phyloP scores from a whole-genome alignment of 2,329 filamentous ascomycete genomes.

The Ceratocystis smalleyi region DNA sequence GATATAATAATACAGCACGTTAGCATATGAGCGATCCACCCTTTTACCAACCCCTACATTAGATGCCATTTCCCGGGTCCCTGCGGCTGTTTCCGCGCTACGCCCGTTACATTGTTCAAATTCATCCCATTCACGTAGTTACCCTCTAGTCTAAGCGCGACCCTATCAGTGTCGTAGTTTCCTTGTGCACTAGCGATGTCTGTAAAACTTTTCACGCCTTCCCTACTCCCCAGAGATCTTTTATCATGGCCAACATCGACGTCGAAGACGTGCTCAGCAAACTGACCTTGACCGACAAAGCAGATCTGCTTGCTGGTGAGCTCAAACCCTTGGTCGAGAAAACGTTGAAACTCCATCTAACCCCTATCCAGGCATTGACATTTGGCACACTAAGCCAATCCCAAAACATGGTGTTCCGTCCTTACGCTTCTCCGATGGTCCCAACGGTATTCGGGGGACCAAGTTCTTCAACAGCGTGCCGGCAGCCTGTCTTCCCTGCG shows the following conservation, averaged over 20 bases:
- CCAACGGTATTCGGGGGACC: constrained; percentile 58
- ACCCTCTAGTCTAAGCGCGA: neutral
- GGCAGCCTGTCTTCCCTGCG: constrained; percentile 62
- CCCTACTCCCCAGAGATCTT: neutral
- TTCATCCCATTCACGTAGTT: neutral
- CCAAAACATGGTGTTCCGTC: constrained; percentile 48
- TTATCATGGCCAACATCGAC: constrained; percentile 35
- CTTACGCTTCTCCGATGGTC: constrained; percentile 67
- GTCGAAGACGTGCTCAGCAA: constrained; percentile 46
- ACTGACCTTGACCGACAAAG: constrained; percentile 61
- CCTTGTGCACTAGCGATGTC: neutral
- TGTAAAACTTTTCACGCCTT: constrained; percentile 1
- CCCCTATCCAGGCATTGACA: constrained; percentile 47
- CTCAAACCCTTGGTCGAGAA: neutral
- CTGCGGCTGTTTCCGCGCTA: neutral
- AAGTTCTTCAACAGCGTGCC: constrained; percentile 42
- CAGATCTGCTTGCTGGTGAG: constrained; percentile 62
- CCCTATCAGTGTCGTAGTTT: neutral
- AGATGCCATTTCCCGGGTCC: neutral
- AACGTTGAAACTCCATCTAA: neutral
- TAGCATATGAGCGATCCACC: neutral
- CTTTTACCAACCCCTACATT: neutral
- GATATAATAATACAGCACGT: neutral
- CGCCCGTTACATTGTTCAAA: neutral
- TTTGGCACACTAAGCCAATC: constrained; percentile 38